Base-by-base conservation (phyloP, 2,329 filamentous ascomycete genomes). In the Xylariaceae sp. region DNA sequence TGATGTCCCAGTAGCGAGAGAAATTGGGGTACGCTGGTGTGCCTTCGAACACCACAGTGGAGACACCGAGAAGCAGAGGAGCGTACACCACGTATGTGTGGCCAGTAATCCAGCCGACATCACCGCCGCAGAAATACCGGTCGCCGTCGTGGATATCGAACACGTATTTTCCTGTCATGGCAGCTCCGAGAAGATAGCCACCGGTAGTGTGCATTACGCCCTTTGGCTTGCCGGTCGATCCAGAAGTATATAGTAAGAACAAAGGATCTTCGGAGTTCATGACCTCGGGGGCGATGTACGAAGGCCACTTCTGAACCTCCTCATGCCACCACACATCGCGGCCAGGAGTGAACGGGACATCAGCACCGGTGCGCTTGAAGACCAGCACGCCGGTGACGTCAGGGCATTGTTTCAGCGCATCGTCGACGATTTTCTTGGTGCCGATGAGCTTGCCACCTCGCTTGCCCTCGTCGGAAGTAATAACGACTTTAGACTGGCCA, bases 41-140 rank as follows among this genome's bases (percentile, higher is more conserved):
- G 64, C 94, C 95, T 76, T 99, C 94, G 64, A 97, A 99, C 29
- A 99, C 92, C 16, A 99, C 90, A 0, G 92, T 97, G 9, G 92
- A 85, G 58, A 96, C 88, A 76, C 94, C 94, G 45, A 97, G 84
- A 43, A 99, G 80, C 49, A 99, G 80, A 60, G 94, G 94, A 10
- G 94, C 91, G 70, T 99, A 99, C 37, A 99, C 92, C 53, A 97
- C 92, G 67, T 99, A 99, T 21, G 94, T 96, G 76, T 99, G 94
- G 16, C 94, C 94, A 29, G 94, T 99, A 70, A 99, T 97, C 94
- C 94, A 99, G 61, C 94, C 94, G 41, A 99, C 92, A 68, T 99
- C 94, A 71, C 94, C 94, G 72, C 92, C 94, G 66, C 94, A 99
- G 81, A 97, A 97, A 81, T 94, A 96, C 60, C 83, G 84, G 72